Evolutionary conservation across 306 rosid genomes (phyloP), one percentile per base, ranked within the genome.

Genomic region (Boehmeria nivea): DNA sequence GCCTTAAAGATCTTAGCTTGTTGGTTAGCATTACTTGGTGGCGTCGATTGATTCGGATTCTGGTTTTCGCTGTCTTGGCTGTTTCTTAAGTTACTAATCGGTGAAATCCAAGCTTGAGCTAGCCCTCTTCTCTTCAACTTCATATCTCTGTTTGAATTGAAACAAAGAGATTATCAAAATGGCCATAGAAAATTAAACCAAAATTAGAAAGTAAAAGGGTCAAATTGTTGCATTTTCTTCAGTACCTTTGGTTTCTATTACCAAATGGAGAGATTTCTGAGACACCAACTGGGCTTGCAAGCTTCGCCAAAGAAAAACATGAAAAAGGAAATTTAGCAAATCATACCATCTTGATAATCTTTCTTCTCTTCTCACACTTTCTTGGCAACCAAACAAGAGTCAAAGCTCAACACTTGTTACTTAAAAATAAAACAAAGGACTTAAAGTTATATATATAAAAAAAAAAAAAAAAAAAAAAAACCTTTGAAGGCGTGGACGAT

Each of bases 111-210:
- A 58, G 77, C 61, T 12, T 53, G 49, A 52, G 68, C 16, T 15
- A 77, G 66, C 57, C 75, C 78, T 77, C 94, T 80, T 77, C 89
- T 82, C 81, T 87, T 91, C 68, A 84, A 52, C 55, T 68, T 84
- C 24, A 37, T 64, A 69, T 84, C 95, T 77, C 96, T 87, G 68
- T 61, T 24, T 49, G 52, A 58, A 23, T 39, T 33, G 1, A n/a
- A 18, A 14, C 4, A 33, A 37, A 9, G 6, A 40, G 18, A 28
- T 16, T 31, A 21, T 21, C 28, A 12, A 14, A 21, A 48, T 48
- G 43, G 14, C 61, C 52, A 44, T 40, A 33, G 38, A 37, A 31
- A 36, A 8, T 1, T 20, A 25, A 49, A 56, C 51, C 15, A 20
- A 45, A 45, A 8, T 9, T 8, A 45, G 51, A 19, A 45, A 19